Evolutionary conservation across 1,139 yeast species (phyloP).

Genomic region (Suhomyces choctaworum): DNA sequence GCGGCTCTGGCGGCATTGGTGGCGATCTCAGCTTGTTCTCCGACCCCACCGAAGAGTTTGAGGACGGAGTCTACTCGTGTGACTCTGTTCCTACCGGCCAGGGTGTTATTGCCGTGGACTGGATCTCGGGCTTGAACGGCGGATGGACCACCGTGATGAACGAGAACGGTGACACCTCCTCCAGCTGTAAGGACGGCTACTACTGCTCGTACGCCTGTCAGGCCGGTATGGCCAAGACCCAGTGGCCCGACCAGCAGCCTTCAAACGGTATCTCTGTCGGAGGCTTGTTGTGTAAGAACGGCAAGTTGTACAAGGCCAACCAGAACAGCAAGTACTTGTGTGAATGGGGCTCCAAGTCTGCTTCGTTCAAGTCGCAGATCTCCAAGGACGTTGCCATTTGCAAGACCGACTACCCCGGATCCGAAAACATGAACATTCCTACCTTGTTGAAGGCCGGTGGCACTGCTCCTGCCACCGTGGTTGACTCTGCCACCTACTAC

Average conservation of each 20-base stretch:
- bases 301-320: conserved; percentile 69
- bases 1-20: conserved; percentile 34
- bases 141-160: conserved; percentile 77
- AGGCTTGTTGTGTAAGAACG: conserved; percentile 70
- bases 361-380: conserved; percentile 59
- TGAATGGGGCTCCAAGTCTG: conserved; percentile 72
- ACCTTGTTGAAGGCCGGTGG: conserved; percentile 65
- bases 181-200: conserved; percentile 68
- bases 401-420: conserved; percentile 88
- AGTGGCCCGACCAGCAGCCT: conserved; percentile 79
- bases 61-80: conserved; percentile 67
- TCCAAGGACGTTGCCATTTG: conserved; percentile 67
- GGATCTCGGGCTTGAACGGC: conserved; percentile 52
- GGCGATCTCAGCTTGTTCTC: conserved; percentile 60
- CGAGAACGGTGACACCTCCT: conserved; percentile 62
- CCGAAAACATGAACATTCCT: conserved; percentile 85
- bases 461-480: conserved; percentile 61
- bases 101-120: conserved; percentile 67
- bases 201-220: conserved; percentile 87
- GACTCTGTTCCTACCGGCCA: conserved; percentile 65
- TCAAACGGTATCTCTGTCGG: conserved; percentile 75
- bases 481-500: conserved; percentile 61
- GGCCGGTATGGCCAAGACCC: conserved; percentile 89
- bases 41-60: conserved; percentile 54
- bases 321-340: conserved; percentile 60